Evolutionary conservation across 495 filamentous ascomycete species (phyloP).

Genomic region (Podospora tetraspora): DNA sequence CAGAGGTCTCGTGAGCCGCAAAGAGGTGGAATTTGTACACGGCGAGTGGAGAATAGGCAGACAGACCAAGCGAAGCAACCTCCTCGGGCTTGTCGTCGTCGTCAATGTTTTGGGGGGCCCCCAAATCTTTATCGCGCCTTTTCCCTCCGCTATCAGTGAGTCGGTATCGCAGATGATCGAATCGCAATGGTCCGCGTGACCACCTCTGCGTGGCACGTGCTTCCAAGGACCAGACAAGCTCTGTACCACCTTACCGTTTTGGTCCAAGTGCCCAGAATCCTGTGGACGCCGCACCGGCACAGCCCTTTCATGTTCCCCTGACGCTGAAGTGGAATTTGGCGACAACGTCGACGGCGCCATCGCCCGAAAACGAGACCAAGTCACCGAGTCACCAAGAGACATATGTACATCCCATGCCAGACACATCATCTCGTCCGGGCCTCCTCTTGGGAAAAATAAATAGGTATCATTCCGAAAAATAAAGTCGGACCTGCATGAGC

Average conservation of each 20-base stretch:
- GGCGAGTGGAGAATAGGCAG: background rate
- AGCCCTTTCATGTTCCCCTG: background rate
- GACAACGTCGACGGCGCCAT: background rate
- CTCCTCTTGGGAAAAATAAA: too few relatives aligned
- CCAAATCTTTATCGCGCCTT: conserved; percentile 25
- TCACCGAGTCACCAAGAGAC: background rate
- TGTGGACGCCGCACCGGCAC: background rate
- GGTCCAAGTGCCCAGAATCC: background rate
- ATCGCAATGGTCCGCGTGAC: conserved; percentile 30
- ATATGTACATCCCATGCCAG: too few relatives aligned
- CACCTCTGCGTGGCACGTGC: conserved; percentile 31
- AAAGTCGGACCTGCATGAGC: too few relatives aligned
- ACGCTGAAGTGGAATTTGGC: background rate
- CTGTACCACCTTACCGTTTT: conserved; percentile 14
- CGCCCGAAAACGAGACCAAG: background rate
- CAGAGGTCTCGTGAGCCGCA: background rate
- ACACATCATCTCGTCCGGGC: too few relatives aligned
- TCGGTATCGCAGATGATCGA: conserved; percentile 3
- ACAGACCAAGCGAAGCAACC: background rate
- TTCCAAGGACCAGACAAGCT: conserved; percentile 3
- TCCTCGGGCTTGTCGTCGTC: background rate
- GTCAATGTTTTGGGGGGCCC: background rate
- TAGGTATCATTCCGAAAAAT: too few relatives aligned
- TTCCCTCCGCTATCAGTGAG: background rate
- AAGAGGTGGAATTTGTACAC: background rate